Conservation (phyloP, 2,329 filamentous ascomycete genomes). For the Pseudogymnoascus sp. region DNA sequence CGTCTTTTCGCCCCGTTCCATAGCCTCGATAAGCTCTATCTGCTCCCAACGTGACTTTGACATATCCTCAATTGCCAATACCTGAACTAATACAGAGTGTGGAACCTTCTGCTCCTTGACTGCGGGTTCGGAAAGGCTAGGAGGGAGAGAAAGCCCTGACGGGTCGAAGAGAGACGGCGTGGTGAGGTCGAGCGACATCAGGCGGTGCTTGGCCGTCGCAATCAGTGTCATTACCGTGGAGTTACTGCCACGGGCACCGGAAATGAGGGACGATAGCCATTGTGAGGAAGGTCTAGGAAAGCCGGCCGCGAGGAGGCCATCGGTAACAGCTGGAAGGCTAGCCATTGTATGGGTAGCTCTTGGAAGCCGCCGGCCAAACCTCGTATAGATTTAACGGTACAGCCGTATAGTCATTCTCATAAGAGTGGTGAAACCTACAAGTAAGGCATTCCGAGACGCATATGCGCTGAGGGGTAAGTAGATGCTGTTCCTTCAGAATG, state of each 20-base stretch:
- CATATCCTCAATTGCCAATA: constrained; percentile 81
- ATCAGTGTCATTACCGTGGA: not conserved
- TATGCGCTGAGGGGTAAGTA: constrained; percentile 4
- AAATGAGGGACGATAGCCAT: constrained; percentile 40
- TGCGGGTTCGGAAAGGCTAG: constrained; percentile 43
- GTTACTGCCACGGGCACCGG: constrained; percentile 29
- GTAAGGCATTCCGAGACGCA: not conserved
- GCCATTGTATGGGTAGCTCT: constrained; percentile 20
- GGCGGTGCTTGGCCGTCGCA: constrained; percentile 63
- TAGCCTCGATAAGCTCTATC: constrained; percentile 69
- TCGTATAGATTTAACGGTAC: not conserved
- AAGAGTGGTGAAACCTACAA: not conserved
- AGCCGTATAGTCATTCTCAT: not conserved
- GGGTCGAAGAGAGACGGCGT: constrained; percentile 43
- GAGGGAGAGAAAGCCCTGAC: constrained; percentile 45
- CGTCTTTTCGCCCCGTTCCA: constrained; percentile 63
- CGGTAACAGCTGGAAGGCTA: constrained; percentile 41
- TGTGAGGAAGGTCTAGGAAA: constrained; percentile 10
- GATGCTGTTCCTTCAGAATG: not conserved
- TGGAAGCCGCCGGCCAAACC: not conserved
- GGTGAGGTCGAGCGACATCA: constrained; percentile 72
- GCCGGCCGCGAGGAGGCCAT: not conserved
- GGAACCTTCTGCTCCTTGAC: constrained; percentile 48
- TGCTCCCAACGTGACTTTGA: constrained; percentile 75
- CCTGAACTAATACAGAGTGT: constrained; percentile 64